Conservation (phyloP, 192 early-diverging fungal genomes). For the Coemansia reversa region DNA sequence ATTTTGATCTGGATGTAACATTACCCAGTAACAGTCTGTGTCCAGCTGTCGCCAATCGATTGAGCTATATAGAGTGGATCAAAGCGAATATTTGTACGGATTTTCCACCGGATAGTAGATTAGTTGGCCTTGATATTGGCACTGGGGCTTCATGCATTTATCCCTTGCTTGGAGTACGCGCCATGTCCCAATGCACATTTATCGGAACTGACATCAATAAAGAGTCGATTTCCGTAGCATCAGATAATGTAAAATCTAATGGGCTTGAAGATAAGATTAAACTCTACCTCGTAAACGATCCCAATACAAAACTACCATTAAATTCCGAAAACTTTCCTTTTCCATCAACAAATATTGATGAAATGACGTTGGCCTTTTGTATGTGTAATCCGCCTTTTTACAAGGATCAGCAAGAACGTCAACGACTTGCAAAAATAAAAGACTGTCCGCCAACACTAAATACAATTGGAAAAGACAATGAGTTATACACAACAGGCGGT, state of each 20-base stretch:
- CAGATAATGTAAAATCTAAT: constrained; percentile 66
- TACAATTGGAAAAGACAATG: constrained; percentile 59
- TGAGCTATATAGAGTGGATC: constrained; percentile 40
- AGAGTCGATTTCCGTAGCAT: constrained; percentile 62
- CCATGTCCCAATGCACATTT: constrained; percentile 64
- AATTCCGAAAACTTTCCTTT: constrained; percentile 21
- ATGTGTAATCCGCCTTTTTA: constrained; percentile 97
- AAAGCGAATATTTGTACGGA: constrained; percentile 11
- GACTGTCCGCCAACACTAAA: constrained; percentile 52
- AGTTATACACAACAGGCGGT: constrained; percentile 81
- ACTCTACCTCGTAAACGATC: constrained; percentile 52
- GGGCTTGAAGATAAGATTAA: constrained; percentile 57
- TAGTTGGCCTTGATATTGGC: constrained; percentile 54
- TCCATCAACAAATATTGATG: constrained; percentile 14
- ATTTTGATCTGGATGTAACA: constrained; percentile 31
- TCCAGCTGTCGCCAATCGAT: constrained; percentile 30
- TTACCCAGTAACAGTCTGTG: constrained; percentile 35
- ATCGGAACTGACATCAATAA: constrained; percentile 75
- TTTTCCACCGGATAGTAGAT: background rate
- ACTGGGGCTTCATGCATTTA: constrained; percentile 92
- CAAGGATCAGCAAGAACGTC: constrained; percentile 58
- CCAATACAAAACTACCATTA: constrained; percentile 16
- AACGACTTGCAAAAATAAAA: constrained; percentile 57
- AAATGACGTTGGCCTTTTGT: constrained; percentile 58
- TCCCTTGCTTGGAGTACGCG: constrained; percentile 70